phyloP scores from a whole-genome alignment of 2,329 filamentous ascomycete species.

The Microcyclospora pomicola region DNA sequence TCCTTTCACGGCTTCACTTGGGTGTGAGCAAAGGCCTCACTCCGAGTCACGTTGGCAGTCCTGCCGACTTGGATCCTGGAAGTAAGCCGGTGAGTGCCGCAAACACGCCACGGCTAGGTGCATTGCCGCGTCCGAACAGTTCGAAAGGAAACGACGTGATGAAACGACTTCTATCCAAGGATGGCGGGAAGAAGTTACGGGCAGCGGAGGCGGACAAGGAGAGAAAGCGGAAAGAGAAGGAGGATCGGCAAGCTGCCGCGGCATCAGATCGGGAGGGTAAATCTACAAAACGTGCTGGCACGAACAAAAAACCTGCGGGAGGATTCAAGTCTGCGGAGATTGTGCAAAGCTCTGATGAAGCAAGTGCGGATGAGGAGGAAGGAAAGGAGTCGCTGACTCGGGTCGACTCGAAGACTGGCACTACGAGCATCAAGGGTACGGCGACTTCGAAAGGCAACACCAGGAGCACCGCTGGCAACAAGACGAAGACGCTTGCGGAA shows the following conservation, averaged over 20 bases:
- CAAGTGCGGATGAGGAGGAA: conserved; percentile 24
- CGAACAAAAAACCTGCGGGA: conserved; percentile 10
- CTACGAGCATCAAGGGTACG: neutral
- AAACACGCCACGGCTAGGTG: conserved; percentile 16
- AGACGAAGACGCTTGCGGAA: neutral
- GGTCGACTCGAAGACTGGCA: conserved; percentile 2
- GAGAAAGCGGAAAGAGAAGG: conserved; percentile 31
- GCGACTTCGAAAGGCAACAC: neutral
- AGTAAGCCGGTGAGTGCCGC: conserved; percentile 11
- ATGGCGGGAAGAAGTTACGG: conserved; percentile 27
- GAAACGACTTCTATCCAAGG: conserved; percentile 32
- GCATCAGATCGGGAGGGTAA: conserved; percentile 16
- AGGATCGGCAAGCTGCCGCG: conserved; percentile 16
- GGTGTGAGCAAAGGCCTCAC: conserved; percentile 17
- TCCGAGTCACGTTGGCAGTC: conserved; percentile 17
- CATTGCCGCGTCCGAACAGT: conserved; percentile 12
- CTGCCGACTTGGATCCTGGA: conserved; percentile 7
- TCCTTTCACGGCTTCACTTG: conserved; percentile 45
- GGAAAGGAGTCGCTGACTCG: conserved; percentile 9
- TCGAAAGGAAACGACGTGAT: conserved; percentile 17
- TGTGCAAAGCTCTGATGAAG: conserved; percentile 37
- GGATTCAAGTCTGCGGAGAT: conserved; percentile 39
- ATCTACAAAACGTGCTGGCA: conserved; percentile 10
- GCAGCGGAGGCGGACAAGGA: conserved; percentile 29
- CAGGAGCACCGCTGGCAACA: neutral